Conservation (phyloP, 148 eudicot species). For the Nepenthes gracilis region DNA sequence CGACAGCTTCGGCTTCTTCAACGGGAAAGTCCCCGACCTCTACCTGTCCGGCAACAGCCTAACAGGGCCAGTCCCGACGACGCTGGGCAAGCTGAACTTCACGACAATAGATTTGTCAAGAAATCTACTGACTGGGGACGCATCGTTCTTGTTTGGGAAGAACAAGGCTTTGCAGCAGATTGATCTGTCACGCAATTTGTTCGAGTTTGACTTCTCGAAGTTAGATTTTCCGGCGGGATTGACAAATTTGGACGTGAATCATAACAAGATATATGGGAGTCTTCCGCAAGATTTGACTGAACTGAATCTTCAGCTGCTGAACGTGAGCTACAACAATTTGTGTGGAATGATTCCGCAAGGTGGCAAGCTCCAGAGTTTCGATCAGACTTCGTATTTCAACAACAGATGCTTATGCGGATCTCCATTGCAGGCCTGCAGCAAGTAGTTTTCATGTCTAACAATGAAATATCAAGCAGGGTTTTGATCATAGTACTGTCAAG, state of each 20-base stretch:
- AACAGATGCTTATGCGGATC: conserved; percentile 18
- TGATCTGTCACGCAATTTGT: conserved; percentile 1
- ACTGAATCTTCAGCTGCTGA: conserved; percentile 3
- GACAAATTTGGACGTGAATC: conserved; percentile 7
- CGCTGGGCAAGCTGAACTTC: conserved; percentile 13
- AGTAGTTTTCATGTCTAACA: no score
- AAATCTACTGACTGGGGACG: conserved; percentile 19
- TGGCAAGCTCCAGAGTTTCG: conserved; percentile 7
- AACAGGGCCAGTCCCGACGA: conserved; percentile 22
- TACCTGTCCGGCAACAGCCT: conserved; percentile 21
- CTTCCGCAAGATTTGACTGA: conserved; percentile 14
- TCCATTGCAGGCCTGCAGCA: conserved; percentile 15
- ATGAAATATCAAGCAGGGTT: no score
- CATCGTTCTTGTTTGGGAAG: conserved; percentile 22
- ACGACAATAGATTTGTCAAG: conserved; percentile 8
- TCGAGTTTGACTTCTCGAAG: conserved; percentile 15
- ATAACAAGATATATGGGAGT: conserved; percentile 20
- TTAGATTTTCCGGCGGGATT: conserved; percentile 6
- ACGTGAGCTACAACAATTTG: conserved; percentile 21
- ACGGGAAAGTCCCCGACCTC: conserved; percentile 6
- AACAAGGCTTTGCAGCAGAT: background rate
- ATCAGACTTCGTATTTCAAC: conserved; percentile 8
- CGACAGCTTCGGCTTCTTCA: conserved; percentile 9
- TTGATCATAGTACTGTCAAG: no score
- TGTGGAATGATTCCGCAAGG: conserved; percentile 20